Evolutionary conservation across 495 filamentous ascomycete genomes (phyloP).

Genomic region (Aspergillus carlsbadensis): DNA sequence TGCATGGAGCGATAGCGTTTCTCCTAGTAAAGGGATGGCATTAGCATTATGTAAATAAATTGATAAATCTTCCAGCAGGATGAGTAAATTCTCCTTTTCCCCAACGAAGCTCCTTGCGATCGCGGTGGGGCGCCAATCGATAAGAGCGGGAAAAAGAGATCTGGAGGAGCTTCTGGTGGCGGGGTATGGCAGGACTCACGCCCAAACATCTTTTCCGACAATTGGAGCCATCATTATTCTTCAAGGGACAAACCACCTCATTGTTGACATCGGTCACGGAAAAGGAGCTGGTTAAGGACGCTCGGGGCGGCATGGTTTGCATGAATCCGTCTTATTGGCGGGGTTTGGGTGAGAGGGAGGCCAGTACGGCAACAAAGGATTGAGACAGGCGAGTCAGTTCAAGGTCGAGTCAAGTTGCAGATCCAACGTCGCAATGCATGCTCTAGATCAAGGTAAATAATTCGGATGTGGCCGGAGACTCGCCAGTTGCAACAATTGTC

Average conservation of each 20-base stretch:
- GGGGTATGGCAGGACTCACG: constrained; percentile 61
- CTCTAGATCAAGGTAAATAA: background rate
- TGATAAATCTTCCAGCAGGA: too few species aligned
- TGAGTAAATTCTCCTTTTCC: background rate
- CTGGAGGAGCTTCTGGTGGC: background rate
- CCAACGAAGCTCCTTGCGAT: background rate
- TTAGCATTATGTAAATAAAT: constrained; percentile 27
- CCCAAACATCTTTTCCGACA: constrained; percentile 97
- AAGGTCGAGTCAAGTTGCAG: constrained; percentile 14
- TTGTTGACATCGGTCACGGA: constrained; percentile 89
- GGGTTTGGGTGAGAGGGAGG: constrained; percentile 14
- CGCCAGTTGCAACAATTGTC: constrained; percentile 10
- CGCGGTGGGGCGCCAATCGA: background rate
- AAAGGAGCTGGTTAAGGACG: constrained; percentile 84
- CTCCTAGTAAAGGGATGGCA: constrained; percentile 57
- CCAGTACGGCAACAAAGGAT: constrained; percentile 4
- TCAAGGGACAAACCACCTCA: constrained; percentile 94
- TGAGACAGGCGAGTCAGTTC: too few species aligned
- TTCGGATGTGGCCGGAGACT: background rate
- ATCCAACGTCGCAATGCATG: constrained; percentile 16
- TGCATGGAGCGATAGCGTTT: constrained; percentile 99
- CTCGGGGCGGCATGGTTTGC: constrained; percentile 80
- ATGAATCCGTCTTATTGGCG: constrained; percentile 37
- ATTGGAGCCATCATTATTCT: constrained; percentile 93
- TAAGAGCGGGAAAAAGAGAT: constrained; percentile 10